Evolutionary conservation across 257 asterid species (phyloP), one percentile per base, ranked within the genome.

Genomic region (Solanum etuberosum): DNA sequence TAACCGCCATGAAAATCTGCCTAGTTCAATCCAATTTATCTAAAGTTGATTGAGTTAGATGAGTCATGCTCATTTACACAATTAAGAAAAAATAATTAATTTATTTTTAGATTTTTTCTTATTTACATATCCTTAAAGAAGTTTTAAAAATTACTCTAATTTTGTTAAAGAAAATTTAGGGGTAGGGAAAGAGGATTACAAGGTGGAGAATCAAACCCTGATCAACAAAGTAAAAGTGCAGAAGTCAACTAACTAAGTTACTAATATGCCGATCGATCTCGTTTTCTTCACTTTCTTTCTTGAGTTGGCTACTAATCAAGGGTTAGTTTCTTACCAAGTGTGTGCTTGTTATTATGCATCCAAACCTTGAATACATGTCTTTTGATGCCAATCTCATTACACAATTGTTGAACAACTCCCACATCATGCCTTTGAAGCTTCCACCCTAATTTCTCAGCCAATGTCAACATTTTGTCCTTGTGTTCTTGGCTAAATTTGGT

Each of bases 381-480:
- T 48, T 88, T 91, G 84, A 94, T 87, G 3, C 96, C 96, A 86
- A 90, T 9, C 67, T 94, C 98, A 15, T 86, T 89, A 67, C 98
- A 95, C 68, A 95, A 90, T 9, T 90, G 88, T 89, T 90, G 94
- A 86, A 95, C 96, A 2, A 87, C 23, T 65, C 93, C 98, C 12
- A 94, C 98, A 83, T 94, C 96, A 31, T 93, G 94, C 7, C 92
- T 94, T 90, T 93, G 95, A 73, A 95, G 92, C 73, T 73, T 92
- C 98, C 98, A 94, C 59, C 92, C 98, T 89, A 95, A 61, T 18
- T 93, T 88, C 87, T 94, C 98, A 1, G 96, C 98, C 3, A 92
- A 89, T n/a, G 63, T 89, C 90, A 91, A 85, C 98, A 95, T 94
- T 77, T 88, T 95, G 38, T 94, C 98, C 92, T 95, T 95, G 87